A percentile compares a stretch with the other conserved stretches of the same genome.
phyloP scores from a whole-genome alignment of 2,329 filamentous ascomycete species.

The Colletotrichum orchidophilum region DNA sequence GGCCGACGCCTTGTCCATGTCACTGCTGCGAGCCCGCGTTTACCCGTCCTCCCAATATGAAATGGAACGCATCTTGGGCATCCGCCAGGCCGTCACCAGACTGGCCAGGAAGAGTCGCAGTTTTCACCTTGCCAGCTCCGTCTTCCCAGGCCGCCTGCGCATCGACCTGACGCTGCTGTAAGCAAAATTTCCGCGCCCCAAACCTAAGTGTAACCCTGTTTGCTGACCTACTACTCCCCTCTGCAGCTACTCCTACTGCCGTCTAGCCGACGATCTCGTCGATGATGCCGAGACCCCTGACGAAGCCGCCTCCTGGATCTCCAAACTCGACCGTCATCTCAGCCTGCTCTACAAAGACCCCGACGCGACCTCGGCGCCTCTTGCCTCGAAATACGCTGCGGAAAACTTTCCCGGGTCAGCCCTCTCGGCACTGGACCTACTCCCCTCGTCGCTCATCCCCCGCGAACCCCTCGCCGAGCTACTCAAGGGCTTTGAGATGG shows the following conservation, averaged over 20 bases:
- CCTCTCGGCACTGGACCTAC: slow-evolving; percentile 64
- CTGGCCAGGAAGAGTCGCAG: slow-evolving; percentile 74
- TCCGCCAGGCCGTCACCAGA: slow-evolving; percentile 66
- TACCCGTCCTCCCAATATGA: slow-evolving; percentile 61
- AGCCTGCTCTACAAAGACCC: slow-evolving; percentile 57
- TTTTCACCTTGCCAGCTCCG: slow-evolving; percentile 77
- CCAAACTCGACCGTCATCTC: slow-evolving; percentile 66
- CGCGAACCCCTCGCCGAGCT: slow-evolving; percentile 69
- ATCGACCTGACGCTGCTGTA: slow-evolving; percentile 73
- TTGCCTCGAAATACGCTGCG: slow-evolving; percentile 47
- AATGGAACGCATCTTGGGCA: slow-evolving; percentile 62
- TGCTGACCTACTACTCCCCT: slow-evolving; percentile 18
- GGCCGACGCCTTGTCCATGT: slow-evolving; percentile 55
- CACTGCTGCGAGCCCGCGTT: slow-evolving; percentile 61
- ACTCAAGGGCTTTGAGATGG: slow-evolving; percentile 74
- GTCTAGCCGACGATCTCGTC: slow-evolving; percentile 77
- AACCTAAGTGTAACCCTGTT: too few species aligned
- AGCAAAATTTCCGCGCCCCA: slow-evolving; percentile 36
- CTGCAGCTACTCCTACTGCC: slow-evolving; percentile 75
- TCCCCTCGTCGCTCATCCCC: slow-evolving; percentile 67
- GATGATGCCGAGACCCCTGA: slow-evolving; percentile 66
- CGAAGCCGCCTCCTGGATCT: slow-evolving; percentile 67
- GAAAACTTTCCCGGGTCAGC: slow-evolving; percentile 61
- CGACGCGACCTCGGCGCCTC: slow-evolving; percentile 33
- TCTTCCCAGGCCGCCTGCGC: slow-evolving; percentile 73